Evolutionary conservation across 495 filamentous ascomycete species (phyloP), one percentile per base, ranked within the genome.

Genomic region (Daldinia caldariorum): DNA sequence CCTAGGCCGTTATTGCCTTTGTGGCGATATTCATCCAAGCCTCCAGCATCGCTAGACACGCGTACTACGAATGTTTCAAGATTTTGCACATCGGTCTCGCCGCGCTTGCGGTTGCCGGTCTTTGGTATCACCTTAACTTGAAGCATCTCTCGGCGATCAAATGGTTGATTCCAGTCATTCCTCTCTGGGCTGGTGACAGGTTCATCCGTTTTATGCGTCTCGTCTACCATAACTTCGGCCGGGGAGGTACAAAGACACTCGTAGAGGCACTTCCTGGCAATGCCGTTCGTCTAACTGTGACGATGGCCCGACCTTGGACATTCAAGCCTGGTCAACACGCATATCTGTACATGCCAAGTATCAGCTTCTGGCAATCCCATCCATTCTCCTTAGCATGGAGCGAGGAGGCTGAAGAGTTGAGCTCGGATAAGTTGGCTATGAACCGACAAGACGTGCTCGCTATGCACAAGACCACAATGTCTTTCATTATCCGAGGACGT

Each of bases 21-120:
- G 74, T 89, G 34, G 82, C 84, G 50, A 88, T 97, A 35, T 65
- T 81, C 14, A 77, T 92, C 41, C 92, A 95, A 74, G 90, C 93
- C 2, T 84, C 87, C 10, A 94, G 92, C 12, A 85, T 89, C 18
- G 81, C 96, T 57, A 86, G 93, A 38, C 93, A 97, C 78, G 92
- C 92, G n/a, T 94, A 91, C 75, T 97, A 97, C 77, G 93, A 97
- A 77, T 89, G 85, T 0, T 97, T 97, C 82, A 87, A 96, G 65
- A 79, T 92, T 60, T 70, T 93, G 20, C 93, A 97, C 76, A 93
- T 95, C 61, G 74, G 87, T 6, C 85, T 88, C 26, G 91, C 89
- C 34, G 78, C 89, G 43, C 58, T 89, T 18, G 83, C 89, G 4
- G 82, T 94, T 69, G 75, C 89, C 51, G 90, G 89, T 31, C 78